These are phyloP conservation scores for Aaosphaeria pasadenensis DNA, from an alignment of 2,329 filamentous ascomycete species.

Conservation along the genomic window DNA sequence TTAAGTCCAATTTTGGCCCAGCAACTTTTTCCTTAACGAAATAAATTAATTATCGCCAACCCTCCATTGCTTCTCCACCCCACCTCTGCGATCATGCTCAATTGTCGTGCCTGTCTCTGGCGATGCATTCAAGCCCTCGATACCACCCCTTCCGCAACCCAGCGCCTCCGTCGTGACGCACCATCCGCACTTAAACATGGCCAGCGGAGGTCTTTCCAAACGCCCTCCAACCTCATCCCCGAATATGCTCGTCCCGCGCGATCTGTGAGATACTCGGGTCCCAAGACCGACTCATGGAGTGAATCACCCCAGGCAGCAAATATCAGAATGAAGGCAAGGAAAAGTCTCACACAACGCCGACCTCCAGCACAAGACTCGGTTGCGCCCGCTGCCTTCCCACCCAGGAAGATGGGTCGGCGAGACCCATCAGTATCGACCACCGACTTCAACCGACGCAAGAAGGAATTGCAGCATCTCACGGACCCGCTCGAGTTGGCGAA, in stretches of 20 bases:
- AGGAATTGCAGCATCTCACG: slow-evolving; percentile 60
- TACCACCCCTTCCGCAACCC: slow-evolving; percentile 11
- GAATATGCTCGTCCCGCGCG: background rate
- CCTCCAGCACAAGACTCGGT: background rate
- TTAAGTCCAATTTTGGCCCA: too few species aligned
- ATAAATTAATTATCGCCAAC: too few species aligned
- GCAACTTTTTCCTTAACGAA: too few species aligned
- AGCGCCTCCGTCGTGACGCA: slow-evolving; percentile 18
- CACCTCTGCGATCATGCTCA: slow-evolving; percentile 38
- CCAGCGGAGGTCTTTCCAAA: slow-evolving; percentile 16
- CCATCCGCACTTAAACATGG: slow-evolving; percentile 9
- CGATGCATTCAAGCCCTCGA: slow-evolving; percentile 44
- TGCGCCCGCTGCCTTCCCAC: background rate
- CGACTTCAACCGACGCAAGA: slow-evolving; percentile 41
- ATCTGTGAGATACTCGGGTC: too few species aligned
- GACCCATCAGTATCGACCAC: slow-evolving; percentile 20
- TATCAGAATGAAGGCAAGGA: slow-evolving; percentile 18
- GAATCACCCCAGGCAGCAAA: slow-evolving; percentile 21
- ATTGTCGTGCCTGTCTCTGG: slow-evolving; percentile 43
- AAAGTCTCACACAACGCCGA: background rate
- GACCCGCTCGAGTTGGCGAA: slow-evolving; percentile 73
- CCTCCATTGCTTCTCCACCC: background rate
- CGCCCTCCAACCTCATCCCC: slow-evolving; percentile 6
- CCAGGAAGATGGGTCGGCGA: slow-evolving; percentile 18
- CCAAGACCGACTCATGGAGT: slow-evolving; percentile 20